These are phyloP conservation scores for Erythrophleum fordii DNA, from an alignment of 306 rosid genomes.

Conservation along the genomic window DNA sequence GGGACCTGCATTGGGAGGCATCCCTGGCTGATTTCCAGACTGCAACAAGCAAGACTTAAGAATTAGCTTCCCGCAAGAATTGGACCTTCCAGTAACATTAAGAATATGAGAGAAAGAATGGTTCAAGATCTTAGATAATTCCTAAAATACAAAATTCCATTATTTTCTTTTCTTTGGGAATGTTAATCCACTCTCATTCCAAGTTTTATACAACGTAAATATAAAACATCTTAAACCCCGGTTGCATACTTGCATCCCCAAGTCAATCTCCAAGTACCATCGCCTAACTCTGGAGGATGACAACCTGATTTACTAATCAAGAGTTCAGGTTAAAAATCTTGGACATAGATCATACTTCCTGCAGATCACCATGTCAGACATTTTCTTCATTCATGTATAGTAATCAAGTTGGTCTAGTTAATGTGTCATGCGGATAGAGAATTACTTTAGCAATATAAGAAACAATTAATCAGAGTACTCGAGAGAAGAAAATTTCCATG, in stretches of 20 bases:
- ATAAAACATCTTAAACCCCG: too few species aligned
- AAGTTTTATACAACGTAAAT: background rate
- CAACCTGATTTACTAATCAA: too few species aligned
- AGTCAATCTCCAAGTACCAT: background rate
- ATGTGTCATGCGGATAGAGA: background rate
- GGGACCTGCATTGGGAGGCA: slow-evolving; percentile 70
- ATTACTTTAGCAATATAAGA: too few species aligned
- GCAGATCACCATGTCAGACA: too few species aligned
- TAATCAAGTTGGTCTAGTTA: background rate
- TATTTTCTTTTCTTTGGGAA: background rate
- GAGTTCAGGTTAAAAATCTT: too few species aligned
- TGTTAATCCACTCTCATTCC: background rate
- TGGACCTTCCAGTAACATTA: background rate
- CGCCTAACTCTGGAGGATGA: too few species aligned
- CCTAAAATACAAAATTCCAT: background rate
- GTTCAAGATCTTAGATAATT: slow-evolving; percentile 1
- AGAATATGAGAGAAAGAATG: background rate
- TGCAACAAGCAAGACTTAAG: slow-evolving; percentile 41
- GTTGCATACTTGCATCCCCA: too few species aligned
- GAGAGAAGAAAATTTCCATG: background rate
- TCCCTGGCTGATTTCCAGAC: slow-evolving; percentile 80
- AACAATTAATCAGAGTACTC: too few species aligned
- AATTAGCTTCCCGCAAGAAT: slow-evolving; percentile 17
- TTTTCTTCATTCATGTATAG: background rate
- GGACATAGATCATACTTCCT: too few species aligned